Conservation (phyloP, 2,329 filamentous ascomycete genomes). For the Sporothrix variecibatus region DNA sequence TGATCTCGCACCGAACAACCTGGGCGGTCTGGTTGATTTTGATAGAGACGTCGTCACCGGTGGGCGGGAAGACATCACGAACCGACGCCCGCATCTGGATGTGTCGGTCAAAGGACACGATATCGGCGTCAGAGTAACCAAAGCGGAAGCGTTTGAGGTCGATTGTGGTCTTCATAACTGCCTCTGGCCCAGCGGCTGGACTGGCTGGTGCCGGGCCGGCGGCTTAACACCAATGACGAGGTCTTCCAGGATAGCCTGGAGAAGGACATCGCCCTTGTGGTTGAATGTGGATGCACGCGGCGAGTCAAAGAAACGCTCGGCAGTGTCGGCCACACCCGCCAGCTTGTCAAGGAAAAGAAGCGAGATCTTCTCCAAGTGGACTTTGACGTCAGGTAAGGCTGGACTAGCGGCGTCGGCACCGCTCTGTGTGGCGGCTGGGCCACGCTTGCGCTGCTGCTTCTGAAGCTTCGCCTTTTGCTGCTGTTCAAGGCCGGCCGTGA, state of each 20-base stretch:
- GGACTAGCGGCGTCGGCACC: conserved; percentile 17
- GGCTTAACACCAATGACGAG: conserved; percentile 41
- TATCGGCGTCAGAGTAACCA: conserved; percentile 63
- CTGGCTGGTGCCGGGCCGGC: conserved; percentile 30
- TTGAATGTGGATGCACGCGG: conserved; percentile 43
- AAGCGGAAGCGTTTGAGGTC: conserved; percentile 61
- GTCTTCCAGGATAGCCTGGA: conserved; percentile 53
- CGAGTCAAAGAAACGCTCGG: conserved; percentile 49
- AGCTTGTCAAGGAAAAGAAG: conserved; percentile 59
- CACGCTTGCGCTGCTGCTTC: conserved; percentile 22
- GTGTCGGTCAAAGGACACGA: conserved; percentile 62
- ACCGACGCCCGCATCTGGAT: conserved; percentile 61
- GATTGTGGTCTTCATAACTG: conserved; percentile 41
- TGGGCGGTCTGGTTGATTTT: conserved; percentile 51
- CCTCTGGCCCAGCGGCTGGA: background rate
- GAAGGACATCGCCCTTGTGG: conserved; percentile 49
- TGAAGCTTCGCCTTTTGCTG: conserved; percentile 33
- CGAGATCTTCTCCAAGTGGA: conserved; percentile 53
- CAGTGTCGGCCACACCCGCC: conserved; percentile 53
- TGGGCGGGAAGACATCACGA: conserved; percentile 58
- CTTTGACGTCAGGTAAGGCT: conserved; percentile 44
- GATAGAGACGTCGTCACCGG: conserved; percentile 60
- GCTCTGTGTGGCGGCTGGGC: background rate
- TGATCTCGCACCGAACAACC: conserved; percentile 60
- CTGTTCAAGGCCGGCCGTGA: conserved; percentile 25